Percentiles rank a stretch among this genome's conserved stretches.
These are phyloP conservation scores for Jatropha curcas DNA, from an alignment of 345 rosid genomes.

Conservation along the genomic window DNA sequence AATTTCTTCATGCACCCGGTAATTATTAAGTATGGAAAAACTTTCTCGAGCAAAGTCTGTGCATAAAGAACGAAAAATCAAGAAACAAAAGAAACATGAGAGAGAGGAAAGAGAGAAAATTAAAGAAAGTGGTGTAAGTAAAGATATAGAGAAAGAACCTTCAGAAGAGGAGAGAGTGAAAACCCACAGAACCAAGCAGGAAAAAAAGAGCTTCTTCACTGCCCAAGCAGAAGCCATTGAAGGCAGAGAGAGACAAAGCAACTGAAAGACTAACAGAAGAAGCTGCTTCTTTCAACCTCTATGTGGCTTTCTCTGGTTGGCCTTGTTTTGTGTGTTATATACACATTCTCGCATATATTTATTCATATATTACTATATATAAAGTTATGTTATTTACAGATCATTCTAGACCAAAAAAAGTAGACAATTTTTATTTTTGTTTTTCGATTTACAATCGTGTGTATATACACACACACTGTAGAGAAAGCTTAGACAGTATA, in stretches of 20 bases:
- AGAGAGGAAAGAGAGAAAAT: not conserved
- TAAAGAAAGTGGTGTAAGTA: not conserved
- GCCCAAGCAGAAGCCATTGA: constrained; percentile 20
- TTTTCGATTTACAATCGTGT: no score
- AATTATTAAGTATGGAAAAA: not conserved
- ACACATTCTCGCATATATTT: not conserved
- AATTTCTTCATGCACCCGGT: not conserved
- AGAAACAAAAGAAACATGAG: not conserved
- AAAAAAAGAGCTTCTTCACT: constrained; percentile 9
- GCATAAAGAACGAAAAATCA: not conserved
- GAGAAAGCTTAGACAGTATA: not conserved
- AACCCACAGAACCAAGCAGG: constrained; percentile 14
- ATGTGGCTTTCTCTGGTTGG: constrained; percentile 31
- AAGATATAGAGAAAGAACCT: constrained; percentile 12
- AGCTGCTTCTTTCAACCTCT: not conserved
- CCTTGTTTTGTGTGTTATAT: constrained; percentile 16
- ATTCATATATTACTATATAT: no score
- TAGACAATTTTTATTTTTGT: no score
- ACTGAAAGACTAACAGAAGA: not conserved
- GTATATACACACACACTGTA: not conserved
- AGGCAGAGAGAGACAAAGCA: constrained; percentile 9
- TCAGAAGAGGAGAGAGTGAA: constrained; percentile 20
- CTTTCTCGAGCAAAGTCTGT: not conserved
- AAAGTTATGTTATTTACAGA: no score
- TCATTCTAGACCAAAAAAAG: no score